phyloP scores from a whole-genome alignment of 768 basidiomycete species.

The Guyanaporus albipodus region DNA sequence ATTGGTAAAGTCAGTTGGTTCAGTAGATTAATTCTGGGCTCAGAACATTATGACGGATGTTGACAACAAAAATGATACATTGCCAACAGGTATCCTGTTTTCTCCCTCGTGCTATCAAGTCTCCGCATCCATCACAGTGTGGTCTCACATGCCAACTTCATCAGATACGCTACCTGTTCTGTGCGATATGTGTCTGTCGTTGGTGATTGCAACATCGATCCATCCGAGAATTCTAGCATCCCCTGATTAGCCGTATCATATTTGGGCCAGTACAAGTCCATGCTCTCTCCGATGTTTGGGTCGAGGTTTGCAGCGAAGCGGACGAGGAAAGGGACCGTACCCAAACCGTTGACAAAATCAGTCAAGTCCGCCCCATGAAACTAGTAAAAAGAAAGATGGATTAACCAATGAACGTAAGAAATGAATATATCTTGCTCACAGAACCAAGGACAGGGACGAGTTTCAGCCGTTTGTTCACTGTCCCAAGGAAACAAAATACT shows the following conservation, averaged over 20 bases:
- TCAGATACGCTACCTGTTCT: too few relatives aligned
- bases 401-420: background rate
- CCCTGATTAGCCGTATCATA: conserved; percentile 36
- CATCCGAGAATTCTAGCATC: too few relatives aligned
- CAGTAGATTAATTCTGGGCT: too few relatives aligned
- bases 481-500: background rate
- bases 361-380: conserved; percentile 43
- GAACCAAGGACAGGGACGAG: conserved; percentile 41
- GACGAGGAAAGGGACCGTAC: conserved; percentile 37
- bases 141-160: too few relatives aligned
- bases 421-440: conserved; percentile 23
- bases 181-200: too few relatives aligned
- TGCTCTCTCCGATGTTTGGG: conserved; percentile 37
- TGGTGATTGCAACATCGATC: too few relatives aligned
- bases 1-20: too few relatives aligned
- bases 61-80: too few relatives aligned
- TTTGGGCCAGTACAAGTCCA: conserved; percentile 40
- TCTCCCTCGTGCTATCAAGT: too few relatives aligned
- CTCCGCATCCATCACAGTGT: too few relatives aligned
- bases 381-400: conserved; percentile 22
- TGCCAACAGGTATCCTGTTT: too few relatives aligned
- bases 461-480: conserved; percentile 48
- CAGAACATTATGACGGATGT: too few relatives aligned
- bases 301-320: conserved; percentile 20
- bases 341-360: conserved; percentile 39